These are phyloP conservation scores for Guyanaporus albipodus DNA, from an alignment of 768 basidiomycete genomes.

Conservation along the genomic window DNA sequence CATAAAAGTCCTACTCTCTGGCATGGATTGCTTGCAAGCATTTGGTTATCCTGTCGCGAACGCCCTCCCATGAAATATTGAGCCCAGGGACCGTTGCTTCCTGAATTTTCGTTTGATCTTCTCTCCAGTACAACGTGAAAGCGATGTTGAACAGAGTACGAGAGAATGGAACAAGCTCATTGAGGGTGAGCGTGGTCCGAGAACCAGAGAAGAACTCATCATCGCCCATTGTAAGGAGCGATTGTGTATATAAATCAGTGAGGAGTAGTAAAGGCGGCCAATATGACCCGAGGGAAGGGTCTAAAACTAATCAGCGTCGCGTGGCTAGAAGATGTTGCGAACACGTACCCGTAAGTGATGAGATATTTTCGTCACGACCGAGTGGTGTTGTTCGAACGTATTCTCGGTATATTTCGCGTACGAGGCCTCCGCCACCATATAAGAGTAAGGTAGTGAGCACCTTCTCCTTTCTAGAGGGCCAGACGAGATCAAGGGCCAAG, in stretches of 20 bases:
- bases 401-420: constrained; percentile 71
- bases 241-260: constrained; percentile 76
- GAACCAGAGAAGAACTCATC: constrained; percentile 85
- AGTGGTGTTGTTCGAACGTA: constrained; percentile 59
- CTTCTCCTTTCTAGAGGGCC: constrained; percentile 54
- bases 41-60: constrained; percentile 70
- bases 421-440: constrained; percentile 55
- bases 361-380: constrained; percentile 50
- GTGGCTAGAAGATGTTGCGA: neutral
- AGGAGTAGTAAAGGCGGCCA: constrained; percentile 79
- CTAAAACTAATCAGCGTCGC: constrained; percentile 27
- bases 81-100: constrained; percentile 40
- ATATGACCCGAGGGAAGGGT: constrained; percentile 39
- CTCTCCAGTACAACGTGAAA: constrained; percentile 71
- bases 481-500: constrained; percentile 53
- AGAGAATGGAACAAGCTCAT: constrained; percentile 75
- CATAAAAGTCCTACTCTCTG: constrained; percentile 62
- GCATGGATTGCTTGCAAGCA: constrained; percentile 82
- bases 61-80: constrained; percentile 54
- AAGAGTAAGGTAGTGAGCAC: constrained; percentile 53
- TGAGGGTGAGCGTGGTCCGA: constrained; percentile 76
- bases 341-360: constrained; percentile 38
- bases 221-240: constrained; percentile 88
- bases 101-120: constrained; percentile 38
- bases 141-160: constrained; percentile 81